phyloP scores from a whole-genome alignment of 805 yeast genomes.

The Candida ovalis region DNA sequence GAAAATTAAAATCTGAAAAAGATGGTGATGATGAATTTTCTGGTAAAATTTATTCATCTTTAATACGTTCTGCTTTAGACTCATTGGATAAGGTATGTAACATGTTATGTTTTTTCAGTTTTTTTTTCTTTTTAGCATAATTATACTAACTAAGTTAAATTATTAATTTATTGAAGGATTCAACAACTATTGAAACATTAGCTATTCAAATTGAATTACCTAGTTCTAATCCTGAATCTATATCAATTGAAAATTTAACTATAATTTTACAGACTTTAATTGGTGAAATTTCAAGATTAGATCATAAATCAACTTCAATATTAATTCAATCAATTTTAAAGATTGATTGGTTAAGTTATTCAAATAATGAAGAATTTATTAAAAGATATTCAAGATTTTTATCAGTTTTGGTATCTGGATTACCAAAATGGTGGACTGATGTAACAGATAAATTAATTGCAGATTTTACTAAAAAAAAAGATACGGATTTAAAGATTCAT shows the following conservation, averaged over 20 bases:
- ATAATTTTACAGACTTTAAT: conserved; percentile 56
- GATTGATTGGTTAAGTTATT: conserved; percentile 58
- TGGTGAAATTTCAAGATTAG: conserved; percentile 65
- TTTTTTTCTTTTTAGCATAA: conserved; percentile 3
- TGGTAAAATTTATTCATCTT: conserved; percentile 28
- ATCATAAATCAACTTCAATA: conserved; percentile 46
- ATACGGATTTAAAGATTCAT: conserved; percentile 35
- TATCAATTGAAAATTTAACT: conserved; percentile 48
- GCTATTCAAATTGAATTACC: conserved; percentile 59
- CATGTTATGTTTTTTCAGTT: conserved; percentile 4
- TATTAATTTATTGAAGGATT: conserved; percentile 35
- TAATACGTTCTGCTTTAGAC: conserved; percentile 65
- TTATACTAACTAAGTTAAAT: not conserved
- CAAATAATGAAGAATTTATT: conserved; percentile 35
- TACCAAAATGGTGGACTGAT: conserved; percentile 88
- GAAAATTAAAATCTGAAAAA: not conserved
- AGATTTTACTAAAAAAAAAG: conserved; percentile 43
- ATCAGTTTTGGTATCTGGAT: conserved; percentile 73
- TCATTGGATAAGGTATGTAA: conserved; percentile 56
- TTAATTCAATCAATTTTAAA: conserved; percentile 61
- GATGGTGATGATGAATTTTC: conserved; percentile 20
- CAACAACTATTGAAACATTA: conserved; percentile 53
- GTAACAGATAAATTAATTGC: conserved; percentile 66
- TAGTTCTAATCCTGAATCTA: conserved; percentile 45
- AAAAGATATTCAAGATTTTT: conserved; percentile 66